These are phyloP conservation scores for Boeremia exigua DNA, from an alignment of 2,329 filamentous ascomycete species.

Conservation along the genomic window DNA sequence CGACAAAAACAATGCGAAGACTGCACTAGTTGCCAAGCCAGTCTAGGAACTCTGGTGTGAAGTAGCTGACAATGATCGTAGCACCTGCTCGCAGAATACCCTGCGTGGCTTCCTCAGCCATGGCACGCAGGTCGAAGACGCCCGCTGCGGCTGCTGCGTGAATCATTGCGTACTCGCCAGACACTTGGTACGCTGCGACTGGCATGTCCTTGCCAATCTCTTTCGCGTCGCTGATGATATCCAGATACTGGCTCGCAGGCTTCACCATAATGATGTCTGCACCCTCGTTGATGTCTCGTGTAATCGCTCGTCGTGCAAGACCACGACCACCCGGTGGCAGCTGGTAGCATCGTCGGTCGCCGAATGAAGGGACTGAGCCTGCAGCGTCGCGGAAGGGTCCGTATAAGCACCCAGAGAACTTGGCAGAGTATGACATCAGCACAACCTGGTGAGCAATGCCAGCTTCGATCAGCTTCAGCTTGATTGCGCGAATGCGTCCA, in stretches of 20 bases:
- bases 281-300: constrained; percentile 88
- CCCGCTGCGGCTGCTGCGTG: constrained; percentile 94
- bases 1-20: background rate
- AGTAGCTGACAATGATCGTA: constrained; percentile 92
- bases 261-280: constrained; percentile 99
- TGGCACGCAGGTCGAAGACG: constrained; percentile 91
- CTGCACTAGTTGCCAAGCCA: constrained; percentile 57
- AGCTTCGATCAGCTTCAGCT: constrained; percentile 94
- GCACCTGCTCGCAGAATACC: constrained; percentile 92
- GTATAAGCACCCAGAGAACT: constrained; percentile 96
- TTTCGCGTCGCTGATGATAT: constrained; percentile 97
- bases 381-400: constrained; percentile 97
- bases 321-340: constrained; percentile 90
- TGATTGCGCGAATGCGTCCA: constrained; percentile 94
- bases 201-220: constrained; percentile 91
- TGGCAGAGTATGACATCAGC: constrained; percentile 97
- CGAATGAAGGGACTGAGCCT: constrained; percentile 87
- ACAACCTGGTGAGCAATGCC: constrained; percentile 90
- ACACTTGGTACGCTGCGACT: constrained; percentile 95
- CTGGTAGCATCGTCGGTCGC: constrained; percentile 96
- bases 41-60: constrained; percentile 78
- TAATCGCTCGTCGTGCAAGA: constrained; percentile 87
- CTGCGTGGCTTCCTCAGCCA: constrained; percentile 94
- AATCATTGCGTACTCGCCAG: constrained; percentile 97
- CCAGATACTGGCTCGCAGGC: constrained; percentile 91